Evolutionary conservation across 1,284 basidiomycete genomes (phyloP), one percentile per base, ranked within the genome.

Genomic region (Trichosporon faecale): DNA sequence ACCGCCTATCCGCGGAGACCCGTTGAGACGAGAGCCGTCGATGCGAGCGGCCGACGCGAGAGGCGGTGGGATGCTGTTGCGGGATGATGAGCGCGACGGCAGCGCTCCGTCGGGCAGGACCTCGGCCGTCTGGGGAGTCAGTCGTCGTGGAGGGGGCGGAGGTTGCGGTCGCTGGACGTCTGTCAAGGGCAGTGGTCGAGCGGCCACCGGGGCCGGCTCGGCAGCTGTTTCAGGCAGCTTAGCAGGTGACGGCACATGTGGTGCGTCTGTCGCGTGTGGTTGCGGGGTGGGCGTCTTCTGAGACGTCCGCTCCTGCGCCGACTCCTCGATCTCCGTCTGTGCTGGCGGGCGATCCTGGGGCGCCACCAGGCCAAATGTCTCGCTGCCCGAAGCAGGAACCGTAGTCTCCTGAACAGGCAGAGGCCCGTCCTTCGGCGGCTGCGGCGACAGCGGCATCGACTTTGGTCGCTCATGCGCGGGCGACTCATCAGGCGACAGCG

Each of bases 61-160:
- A 31, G 57, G 27, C 27, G 18, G 57, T 7, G 57, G 29, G 5
- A 61, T 31, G 57, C 27, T 61, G 57, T 16, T 31, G 31, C 57
- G 57, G 5, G 57, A 61, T 18, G 57, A 61, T 18, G 57, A 33
- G 7, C 57, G 57, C 16, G 57, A 18, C 6, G 57, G 57, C 27
- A 61, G 29, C 18, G 29, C 16, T 31, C 27, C 27, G 27, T 61
- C 57, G 16, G 29, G 27, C 57, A 61, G 29, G 3, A 31, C 29
- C 8, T 61, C 57, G 3, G 57, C 6, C 3, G 27, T 33, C 16
- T 21, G 23, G 2, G 57, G 57, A 11, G 35, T 37, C 35, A 33
- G 16, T n/a, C 57, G 57, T 31, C 57, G 57, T 12, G 57, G 57
- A 61, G 57, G 57, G 8, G 57, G 57, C 18, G 57, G 57, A n/a